Percentiles rank a stretch among this genome's conserved stretches.
Conservation (phyloP, 176 grass and related monocot genomes). For the Musa troglodytarum region DNA sequence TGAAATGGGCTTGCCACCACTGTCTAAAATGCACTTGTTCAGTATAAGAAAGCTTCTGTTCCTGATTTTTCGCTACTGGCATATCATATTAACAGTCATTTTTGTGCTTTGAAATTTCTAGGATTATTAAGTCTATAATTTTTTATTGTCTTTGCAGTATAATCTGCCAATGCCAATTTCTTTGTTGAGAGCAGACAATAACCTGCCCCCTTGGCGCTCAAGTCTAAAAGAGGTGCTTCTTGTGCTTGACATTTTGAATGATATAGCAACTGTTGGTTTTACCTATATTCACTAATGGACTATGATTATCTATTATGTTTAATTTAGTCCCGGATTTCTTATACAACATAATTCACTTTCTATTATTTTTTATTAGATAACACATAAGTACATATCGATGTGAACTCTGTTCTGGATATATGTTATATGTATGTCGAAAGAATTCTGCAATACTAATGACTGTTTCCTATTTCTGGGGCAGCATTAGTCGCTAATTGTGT, state of each 20-base stretch:
- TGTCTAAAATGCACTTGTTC: too few species aligned
- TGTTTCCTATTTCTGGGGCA: too few species aligned
- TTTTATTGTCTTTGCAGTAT: conserved; percentile 56
- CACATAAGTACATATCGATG: too few species aligned
- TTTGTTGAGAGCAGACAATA: conserved; percentile 87
- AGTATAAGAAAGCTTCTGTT: too few species aligned
- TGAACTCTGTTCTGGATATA: too few species aligned
- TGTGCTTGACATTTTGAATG: conserved; percentile 1
- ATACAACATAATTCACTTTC: neutral
- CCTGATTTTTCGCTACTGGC: neutral
- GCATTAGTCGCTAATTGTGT: too few species aligned
- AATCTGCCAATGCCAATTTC: conserved; percentile 72
- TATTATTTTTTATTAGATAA: too few species aligned
- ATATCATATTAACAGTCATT: neutral
- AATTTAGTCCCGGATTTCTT: neutral
- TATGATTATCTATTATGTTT: neutral
- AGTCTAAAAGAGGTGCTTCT: conserved; percentile 71
- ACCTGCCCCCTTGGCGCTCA: conserved; percentile 77
- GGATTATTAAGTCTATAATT: conserved; percentile 12
- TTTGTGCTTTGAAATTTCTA: neutral
- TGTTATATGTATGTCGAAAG: too few species aligned
- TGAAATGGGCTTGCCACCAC: neutral
- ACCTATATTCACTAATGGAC: neutral
- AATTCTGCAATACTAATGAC: too few species aligned
- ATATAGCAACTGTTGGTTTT: neutral